These are phyloP conservation scores for Elongisporangium prolatum DNA, from an alignment of 352 stramenopile genomes.

Conservation along the genomic window DNA sequence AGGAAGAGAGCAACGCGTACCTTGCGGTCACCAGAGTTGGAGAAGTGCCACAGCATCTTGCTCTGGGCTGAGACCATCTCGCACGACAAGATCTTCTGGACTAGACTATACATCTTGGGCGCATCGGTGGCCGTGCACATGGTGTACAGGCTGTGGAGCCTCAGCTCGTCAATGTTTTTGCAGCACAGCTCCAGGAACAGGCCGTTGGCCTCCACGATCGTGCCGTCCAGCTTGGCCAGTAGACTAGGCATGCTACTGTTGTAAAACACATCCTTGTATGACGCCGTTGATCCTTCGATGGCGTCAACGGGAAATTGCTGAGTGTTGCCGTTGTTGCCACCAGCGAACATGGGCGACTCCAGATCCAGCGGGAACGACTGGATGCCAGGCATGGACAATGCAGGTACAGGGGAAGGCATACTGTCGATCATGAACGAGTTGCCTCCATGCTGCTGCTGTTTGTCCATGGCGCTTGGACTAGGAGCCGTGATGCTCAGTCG, in stretches of 20 bases:
- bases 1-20: slow-evolving; percentile 14
- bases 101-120: slow-evolving; percentile 79
- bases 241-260: slow-evolving; percentile 79
- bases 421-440: slow-evolving; percentile 74
- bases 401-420: slow-evolving; percentile 67
- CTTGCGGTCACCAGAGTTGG: slow-evolving; percentile 65
- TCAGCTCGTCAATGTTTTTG: slow-evolving; percentile 77
- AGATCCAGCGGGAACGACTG: slow-evolving; percentile 66
- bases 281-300: slow-evolving; percentile 64
- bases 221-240: slow-evolving; percentile 71
- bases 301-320: slow-evolving; percentile 19
- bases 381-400: slow-evolving; percentile 61
- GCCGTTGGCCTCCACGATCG: slow-evolving; percentile 72
- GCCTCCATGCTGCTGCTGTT: slow-evolving; percentile 18
- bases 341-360: slow-evolving; percentile 32
- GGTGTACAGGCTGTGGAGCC: slow-evolving; percentile 73
- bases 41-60: slow-evolving; percentile 85
- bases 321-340: slow-evolving; percentile 10
- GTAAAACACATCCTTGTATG: slow-evolving; percentile 67
- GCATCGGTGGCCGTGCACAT: slow-evolving; percentile 73
- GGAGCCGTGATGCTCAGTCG: slow-evolving; percentile 52
- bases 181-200: slow-evolving; percentile 75
- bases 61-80: slow-evolving; percentile 74
- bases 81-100: slow-evolving; percentile 69
- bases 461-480: slow-evolving; percentile 12